A percentile compares a stretch with the other conserved stretches of the same genome.
phyloP scores from a whole-genome alignment of 306 rosid genomes.

The Crataegus laevigata region DNA sequence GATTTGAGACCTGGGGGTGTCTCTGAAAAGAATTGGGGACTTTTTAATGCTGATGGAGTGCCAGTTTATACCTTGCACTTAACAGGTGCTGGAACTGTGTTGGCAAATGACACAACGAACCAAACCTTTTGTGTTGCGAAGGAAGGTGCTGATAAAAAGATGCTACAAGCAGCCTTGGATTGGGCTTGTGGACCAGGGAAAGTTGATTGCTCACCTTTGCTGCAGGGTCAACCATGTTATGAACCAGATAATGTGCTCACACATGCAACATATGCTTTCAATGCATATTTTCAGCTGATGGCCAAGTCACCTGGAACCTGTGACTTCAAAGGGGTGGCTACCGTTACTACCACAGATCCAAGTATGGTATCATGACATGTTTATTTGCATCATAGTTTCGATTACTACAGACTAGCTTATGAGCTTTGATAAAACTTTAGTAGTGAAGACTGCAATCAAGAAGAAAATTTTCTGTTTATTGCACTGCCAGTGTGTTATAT shows the following conservation, averaged over 20 bases:
- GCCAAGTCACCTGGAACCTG: constrained; percentile 75
- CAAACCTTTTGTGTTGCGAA: constrained; percentile 86
- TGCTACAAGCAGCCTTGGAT: constrained; percentile 89
- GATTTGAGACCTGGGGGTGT: constrained; percentile 69
- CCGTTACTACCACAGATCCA: constrained; percentile 76
- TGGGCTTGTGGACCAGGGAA: constrained; percentile 99
- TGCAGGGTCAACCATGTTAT: constrained; percentile 78
- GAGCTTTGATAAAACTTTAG: neutral
- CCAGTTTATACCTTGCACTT: constrained; percentile 78
- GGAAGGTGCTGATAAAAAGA: constrained; percentile 59
- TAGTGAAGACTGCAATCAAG: neutral
- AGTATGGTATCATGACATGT: constrained; percentile 42
- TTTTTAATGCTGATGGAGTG: constrained; percentile 55
- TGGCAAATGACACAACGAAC: constrained; percentile 85
- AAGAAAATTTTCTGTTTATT: neutral
- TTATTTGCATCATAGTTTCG: neutral
- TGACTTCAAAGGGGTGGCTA: constrained; percentile 90
- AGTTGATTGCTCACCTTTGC: constrained; percentile 77
- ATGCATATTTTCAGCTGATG: constrained; percentile 82
- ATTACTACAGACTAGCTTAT: neutral
- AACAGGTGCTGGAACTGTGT: constrained; percentile 70
- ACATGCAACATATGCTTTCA: constrained; percentile 79
- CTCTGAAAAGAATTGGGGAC: constrained; percentile 91
- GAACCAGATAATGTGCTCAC: constrained; percentile 69
- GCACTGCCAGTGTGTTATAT: neutral